phyloP scores from a whole-genome alignment of 768 basidiomycete genomes.

The Hortiboletus flavorubellus region DNA sequence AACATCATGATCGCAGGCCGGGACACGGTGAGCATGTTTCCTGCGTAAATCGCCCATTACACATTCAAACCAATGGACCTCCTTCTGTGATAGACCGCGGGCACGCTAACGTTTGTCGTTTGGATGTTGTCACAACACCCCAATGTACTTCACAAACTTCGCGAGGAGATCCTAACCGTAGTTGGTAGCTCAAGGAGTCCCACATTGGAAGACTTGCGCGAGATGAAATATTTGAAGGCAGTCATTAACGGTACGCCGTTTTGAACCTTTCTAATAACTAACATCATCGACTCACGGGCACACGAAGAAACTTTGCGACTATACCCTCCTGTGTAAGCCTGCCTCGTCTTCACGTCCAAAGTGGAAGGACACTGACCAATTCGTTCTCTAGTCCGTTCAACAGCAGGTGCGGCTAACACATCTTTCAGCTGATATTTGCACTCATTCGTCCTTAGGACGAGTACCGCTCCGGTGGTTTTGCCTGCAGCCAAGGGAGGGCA shows the following conservation, averaged over 20 bases:
- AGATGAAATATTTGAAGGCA: constrained; percentile 41
- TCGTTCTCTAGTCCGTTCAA: constrained; percentile 23
- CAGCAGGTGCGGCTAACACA: constrained; percentile 6
- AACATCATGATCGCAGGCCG: constrained; percentile 38
- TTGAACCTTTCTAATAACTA: background rate
- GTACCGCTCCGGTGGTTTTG: constrained; percentile 19
- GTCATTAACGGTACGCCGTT: constrained; percentile 33
- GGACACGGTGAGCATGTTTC: constrained; percentile 27
- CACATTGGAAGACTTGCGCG: constrained; percentile 29
- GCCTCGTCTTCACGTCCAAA: background rate
- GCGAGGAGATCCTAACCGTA: constrained; percentile 28
- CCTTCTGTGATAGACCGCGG: constrained; percentile 25
- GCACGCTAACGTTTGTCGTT: constrained; percentile 28
- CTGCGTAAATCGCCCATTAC: background rate
- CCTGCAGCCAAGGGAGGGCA: constrained; percentile 25
- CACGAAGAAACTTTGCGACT: constrained; percentile 30
- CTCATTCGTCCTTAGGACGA: constrained; percentile 17
- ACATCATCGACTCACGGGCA: background rate
- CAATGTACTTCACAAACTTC: constrained; percentile 26
- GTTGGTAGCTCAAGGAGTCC: constrained; percentile 30
- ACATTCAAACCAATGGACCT: too few relatives aligned
- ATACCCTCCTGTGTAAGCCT: constrained; percentile 32
- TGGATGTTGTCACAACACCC: constrained; percentile 32
- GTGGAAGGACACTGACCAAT: background rate
- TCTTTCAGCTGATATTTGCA: background rate